Evolutionary conservation across 2,329 filamentous ascomycete genomes (phyloP).

Genomic region (Xylariaceae sp.): DNA sequence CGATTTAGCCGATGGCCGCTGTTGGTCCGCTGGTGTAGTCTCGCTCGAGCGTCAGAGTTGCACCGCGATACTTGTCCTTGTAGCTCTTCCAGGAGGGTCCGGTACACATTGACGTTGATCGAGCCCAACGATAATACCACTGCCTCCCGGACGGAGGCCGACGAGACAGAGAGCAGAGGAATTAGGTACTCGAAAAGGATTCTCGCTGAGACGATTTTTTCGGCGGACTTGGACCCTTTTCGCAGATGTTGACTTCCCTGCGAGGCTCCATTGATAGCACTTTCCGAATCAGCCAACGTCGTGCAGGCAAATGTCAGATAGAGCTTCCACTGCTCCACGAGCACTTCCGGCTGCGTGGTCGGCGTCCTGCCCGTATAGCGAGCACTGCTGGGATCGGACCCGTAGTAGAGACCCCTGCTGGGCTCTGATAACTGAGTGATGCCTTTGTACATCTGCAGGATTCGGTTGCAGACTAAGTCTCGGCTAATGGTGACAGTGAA

Average conservation of each 20-base stretch:
- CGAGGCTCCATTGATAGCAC: constrained; percentile 46
- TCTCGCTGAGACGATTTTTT: constrained; percentile 80
- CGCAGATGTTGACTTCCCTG: constrained; percentile 66
- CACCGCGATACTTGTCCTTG: constrained; percentile 80
- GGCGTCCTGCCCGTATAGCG: constrained; percentile 46
- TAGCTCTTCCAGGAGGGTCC: constrained; percentile 80
- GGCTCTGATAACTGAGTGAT: constrained; percentile 75
- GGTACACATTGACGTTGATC: constrained; percentile 91
- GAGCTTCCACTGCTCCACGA: constrained; percentile 96
- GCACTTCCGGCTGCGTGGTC: constrained; percentile 71
- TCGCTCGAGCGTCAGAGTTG: constrained; percentile 78
- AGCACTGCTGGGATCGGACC: constrained; percentile 49
- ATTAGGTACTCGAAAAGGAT: constrained; percentile 89
- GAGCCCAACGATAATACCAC: constrained; percentile 89
- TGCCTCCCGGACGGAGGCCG: constrained; percentile 75
- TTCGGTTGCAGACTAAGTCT: constrained; percentile 85
- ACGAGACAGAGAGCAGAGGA: constrained; percentile 73
- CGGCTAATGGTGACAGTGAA: constrained; percentile 86
- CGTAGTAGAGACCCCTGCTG: constrained; percentile 56
- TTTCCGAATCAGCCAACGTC: constrained; percentile 78
- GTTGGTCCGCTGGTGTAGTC: constrained; percentile 78
- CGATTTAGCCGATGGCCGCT: constrained; percentile 76
- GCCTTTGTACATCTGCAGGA: constrained; percentile 85
- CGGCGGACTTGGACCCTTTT: constrained; percentile 67
- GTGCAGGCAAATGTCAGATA: constrained; percentile 97